phyloP scores from a whole-genome alignment of 192 early-diverging fungal genomes.

The Coemansia sp. region DNA sequence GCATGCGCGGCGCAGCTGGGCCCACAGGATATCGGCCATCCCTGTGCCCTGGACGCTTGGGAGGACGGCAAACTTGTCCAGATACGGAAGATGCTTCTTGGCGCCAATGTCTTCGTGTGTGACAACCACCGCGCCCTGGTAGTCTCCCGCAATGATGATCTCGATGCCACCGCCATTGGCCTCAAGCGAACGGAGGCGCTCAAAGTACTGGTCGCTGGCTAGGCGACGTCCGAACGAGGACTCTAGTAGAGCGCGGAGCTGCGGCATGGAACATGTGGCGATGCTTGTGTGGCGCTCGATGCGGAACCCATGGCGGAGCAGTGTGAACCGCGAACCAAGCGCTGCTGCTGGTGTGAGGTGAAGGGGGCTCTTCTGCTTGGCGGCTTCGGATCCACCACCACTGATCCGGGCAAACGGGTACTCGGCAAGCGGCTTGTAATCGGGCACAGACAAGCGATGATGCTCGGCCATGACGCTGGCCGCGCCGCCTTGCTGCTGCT shows the following conservation, averaged over 20 bases:
- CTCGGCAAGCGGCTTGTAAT: constrained; percentile 33
- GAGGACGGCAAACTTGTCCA: constrained; percentile 92
- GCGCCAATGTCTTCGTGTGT: constrained; percentile 60
- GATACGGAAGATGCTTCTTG: constrained; percentile 52
- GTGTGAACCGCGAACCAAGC: constrained; percentile 58
- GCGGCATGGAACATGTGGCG: constrained; percentile 42
- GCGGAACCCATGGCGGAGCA: constrained; percentile 75
- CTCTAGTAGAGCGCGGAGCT: constrained; percentile 67
- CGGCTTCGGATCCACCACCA: background rate
- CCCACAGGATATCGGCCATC: constrained; percentile 94
- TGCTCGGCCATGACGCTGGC: constrained; percentile 7
- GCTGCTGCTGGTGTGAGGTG: background rate
- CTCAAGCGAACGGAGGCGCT: constrained; percentile 58
- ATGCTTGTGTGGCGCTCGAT: constrained; percentile 62
- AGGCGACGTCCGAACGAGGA: constrained; percentile 70
- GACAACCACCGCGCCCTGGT: constrained; percentile 86
- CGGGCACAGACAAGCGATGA: constrained; percentile 20
- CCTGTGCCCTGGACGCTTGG: constrained; percentile 89
- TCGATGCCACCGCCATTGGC: constrained; percentile 47
- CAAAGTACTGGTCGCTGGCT: constrained; percentile 56
- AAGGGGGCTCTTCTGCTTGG: background rate
- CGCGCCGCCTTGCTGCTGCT: constrained; percentile 2
- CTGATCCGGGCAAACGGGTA: constrained; percentile 37
- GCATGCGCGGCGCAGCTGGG: constrained; percentile 66
- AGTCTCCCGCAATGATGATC: constrained; percentile 85